Conservation (phyloP, 495 filamentous ascomycete species). For the Trypethelium eluteriae region DNA sequence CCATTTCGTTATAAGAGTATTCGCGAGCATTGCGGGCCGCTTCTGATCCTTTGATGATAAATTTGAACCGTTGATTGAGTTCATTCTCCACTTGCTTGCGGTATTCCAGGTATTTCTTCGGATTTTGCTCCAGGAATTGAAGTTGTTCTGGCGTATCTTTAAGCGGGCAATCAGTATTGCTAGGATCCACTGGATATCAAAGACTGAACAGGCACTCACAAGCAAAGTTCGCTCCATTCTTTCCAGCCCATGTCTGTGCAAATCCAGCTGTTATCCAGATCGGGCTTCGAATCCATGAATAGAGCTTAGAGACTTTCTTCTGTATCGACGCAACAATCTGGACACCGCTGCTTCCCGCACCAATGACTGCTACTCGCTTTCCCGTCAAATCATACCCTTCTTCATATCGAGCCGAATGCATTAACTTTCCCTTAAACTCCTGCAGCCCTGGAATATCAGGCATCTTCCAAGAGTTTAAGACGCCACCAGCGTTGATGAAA, state of each 20-base stretch:
- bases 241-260: slow-evolving; percentile 34
- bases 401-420: slow-evolving; percentile 38
- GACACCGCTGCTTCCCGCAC: slow-evolving; percentile 33
- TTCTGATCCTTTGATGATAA: slow-evolving; percentile 37
- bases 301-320: slow-evolving; percentile 29
- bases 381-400: slow-evolving; percentile 31
- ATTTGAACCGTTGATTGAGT: slow-evolving; percentile 40
- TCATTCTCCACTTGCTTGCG: slow-evolving; percentile 40
- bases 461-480: slow-evolving; percentile 37
- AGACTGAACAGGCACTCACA: slow-evolving; percentile 19
- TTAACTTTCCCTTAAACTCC: slow-evolving; percentile 34
- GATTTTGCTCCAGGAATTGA: slow-evolving; percentile 29
- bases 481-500: slow-evolving; percentile 38
- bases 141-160: slow-evolving; percentile 32
- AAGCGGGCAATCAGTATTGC: not conserved
- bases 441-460: slow-evolving; percentile 32
- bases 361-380: slow-evolving; percentile 37
- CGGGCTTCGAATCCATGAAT: slow-evolving; percentile 34
- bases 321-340: slow-evolving; percentile 36
- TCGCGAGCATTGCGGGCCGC: slow-evolving; percentile 31
- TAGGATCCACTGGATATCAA: not conserved
- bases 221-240: slow-evolving; percentile 34
- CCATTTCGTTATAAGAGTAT: slow-evolving; percentile 33
- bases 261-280: slow-evolving; percentile 39
- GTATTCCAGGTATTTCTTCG: slow-evolving; percentile 37